Percentiles rank a stretch among this genome's conserved stretches.
Conservation (phyloP, 176 grass and related monocot species). For the Aegilops speltoides region DNA sequence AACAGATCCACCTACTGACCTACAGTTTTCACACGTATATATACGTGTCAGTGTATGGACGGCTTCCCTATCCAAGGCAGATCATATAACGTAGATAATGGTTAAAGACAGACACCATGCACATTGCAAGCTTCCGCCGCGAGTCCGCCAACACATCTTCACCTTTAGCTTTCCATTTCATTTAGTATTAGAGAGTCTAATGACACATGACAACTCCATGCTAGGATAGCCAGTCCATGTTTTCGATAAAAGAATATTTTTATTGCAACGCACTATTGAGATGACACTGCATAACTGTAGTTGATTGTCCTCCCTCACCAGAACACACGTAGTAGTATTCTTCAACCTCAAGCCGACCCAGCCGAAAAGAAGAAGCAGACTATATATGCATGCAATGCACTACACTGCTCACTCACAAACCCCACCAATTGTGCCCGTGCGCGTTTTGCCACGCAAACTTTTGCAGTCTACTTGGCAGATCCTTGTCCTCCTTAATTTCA, state of each 20-base stretch:
- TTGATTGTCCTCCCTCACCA: slow-evolving; percentile 6
- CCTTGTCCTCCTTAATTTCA: background rate
- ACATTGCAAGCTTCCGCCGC: background rate
- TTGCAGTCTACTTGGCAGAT: background rate
- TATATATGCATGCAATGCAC: background rate
- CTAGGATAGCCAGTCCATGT: too few relatives aligned
- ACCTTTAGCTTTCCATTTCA: background rate
- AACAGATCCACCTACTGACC: background rate
- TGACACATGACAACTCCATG: too few relatives aligned
- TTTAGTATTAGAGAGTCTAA: background rate
- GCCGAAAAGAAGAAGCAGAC: background rate
- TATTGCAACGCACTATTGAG: too few relatives aligned
- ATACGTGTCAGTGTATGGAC: background rate
- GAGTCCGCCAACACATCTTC: background rate
- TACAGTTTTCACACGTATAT: background rate
- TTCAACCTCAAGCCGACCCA: slow-evolving; percentile 28
- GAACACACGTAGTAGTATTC: background rate
- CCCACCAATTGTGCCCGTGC: background rate
- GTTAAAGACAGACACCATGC: background rate
- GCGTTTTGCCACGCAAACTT: background rate
- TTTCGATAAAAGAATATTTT: too few relatives aligned
- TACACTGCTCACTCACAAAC: background rate
- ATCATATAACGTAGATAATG: background rate
- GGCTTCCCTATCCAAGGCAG: too few relatives aligned
- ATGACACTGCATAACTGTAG: background rate